phyloP scores from a whole-genome alignment of 2,329 filamentous ascomycete genomes.

The Pseudogymnoascus sp. region DNA sequence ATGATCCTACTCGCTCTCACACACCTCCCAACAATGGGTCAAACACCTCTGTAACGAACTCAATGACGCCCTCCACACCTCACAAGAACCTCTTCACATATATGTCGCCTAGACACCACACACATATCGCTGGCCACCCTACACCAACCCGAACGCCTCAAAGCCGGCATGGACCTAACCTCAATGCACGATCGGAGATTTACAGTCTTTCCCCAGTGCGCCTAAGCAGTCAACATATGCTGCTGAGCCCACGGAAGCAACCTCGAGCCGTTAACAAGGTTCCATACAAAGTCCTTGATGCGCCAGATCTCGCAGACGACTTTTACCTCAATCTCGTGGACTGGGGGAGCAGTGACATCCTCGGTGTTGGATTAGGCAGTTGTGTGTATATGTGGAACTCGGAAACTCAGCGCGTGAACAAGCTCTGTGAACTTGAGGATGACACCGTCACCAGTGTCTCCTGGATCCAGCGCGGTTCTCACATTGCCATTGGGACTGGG shows the following conservation, averaged over 20 bases:
- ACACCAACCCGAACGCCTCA: constrained; percentile 86
- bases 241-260: constrained; percentile 81
- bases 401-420: constrained; percentile 80
- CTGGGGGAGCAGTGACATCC: constrained; percentile 90
- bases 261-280: constrained; percentile 90
- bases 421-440: constrained; percentile 84
- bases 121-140: constrained; percentile 66
- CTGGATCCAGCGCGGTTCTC: constrained; percentile 96
- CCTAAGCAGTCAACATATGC: constrained; percentile 85
- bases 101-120: constrained; percentile 63
- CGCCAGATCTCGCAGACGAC: constrained; percentile 90
- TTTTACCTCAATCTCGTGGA: constrained; percentile 97
- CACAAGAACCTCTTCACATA: constrained; percentile 97
- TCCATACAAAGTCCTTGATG: constrained; percentile 94
- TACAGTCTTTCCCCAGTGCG: constrained; percentile 94
- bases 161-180: constrained; percentile 76
- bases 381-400: constrained; percentile 99
- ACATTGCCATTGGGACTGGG: constrained; percentile 88
- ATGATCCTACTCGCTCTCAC: constrained; percentile 64
- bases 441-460: constrained; percentile 95
- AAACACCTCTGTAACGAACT: constrained; percentile 57
- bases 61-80: constrained; percentile 84
- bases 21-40: constrained; percentile 67
- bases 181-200: constrained; percentile 84
- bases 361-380: constrained; percentile 85